A percentile compares a stretch with the other conserved stretches of the same genome.
phyloP scores from a whole-genome alignment of 1,284 basidiomycete genomes.

The Violaceomyces palustris region DNA sequence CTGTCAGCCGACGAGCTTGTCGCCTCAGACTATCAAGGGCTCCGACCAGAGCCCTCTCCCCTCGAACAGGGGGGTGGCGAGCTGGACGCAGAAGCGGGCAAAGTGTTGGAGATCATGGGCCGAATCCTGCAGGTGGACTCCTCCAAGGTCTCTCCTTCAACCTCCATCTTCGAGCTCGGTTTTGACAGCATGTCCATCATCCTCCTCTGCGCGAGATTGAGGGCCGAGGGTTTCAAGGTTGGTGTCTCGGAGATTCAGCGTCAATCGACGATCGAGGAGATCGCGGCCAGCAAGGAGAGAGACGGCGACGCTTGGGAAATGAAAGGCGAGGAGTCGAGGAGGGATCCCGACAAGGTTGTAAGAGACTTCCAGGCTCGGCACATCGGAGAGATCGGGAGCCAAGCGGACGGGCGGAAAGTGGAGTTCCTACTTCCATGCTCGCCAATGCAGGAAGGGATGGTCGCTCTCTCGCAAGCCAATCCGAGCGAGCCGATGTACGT shows the following conservation, averaged over 20 bases:
- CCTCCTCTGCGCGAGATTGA: slow-evolving; percentile 1
- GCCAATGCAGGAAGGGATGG: slow-evolving; percentile 8
- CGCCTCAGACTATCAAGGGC: too few relatives aligned
- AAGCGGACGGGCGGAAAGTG: neutral
- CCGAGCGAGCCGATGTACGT: slow-evolving; percentile 2
- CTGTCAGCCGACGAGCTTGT: too few relatives aligned
- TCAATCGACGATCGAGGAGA: slow-evolving; percentile 3
- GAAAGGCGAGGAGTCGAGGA: too few relatives aligned
- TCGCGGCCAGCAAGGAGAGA: too few relatives aligned
- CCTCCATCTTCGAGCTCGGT: slow-evolving; percentile 13
- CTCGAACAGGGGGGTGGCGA: too few relatives aligned
- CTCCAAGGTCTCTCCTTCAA: neutral
- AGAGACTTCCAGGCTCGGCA: neutral
- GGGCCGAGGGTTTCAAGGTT: slow-evolving; percentile 1
- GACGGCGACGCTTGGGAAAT: too few relatives aligned
- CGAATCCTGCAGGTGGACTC: neutral
- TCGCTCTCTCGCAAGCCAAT: slow-evolving; percentile 6
- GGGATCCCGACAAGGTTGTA: neutral
- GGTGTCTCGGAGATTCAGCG: slow-evolving; percentile 1
- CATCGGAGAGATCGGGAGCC: neutral
- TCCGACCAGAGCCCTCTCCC: too few relatives aligned
- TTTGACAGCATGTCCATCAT: slow-evolving; percentile 10
- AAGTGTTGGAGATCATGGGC: too few relatives aligned
- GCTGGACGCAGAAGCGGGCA: too few relatives aligned
- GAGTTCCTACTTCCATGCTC: slow-evolving; percentile 3